Percentiles rank a stretch among this genome's conserved stretches.
Conservation (phyloP, 1,284 basidiomycete genomes). For the Malassezia japonica region DNA sequence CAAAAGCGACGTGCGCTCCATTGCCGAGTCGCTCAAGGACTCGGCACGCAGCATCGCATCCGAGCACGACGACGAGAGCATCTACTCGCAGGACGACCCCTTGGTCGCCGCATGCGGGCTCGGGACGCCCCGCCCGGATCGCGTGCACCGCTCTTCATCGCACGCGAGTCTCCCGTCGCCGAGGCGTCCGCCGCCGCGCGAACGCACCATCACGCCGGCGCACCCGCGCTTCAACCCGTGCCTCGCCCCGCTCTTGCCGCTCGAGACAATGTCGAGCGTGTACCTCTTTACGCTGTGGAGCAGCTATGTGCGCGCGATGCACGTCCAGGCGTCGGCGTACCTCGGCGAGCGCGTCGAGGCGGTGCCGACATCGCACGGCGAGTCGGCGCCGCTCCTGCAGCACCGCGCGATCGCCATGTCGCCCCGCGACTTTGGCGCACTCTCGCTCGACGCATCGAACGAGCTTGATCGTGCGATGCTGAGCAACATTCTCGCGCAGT, state of each 20-base stretch:
- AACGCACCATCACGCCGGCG: slow-evolving; percentile 8
- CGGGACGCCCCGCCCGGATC: neutral
- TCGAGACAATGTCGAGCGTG: slow-evolving; percentile 12
- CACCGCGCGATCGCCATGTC: neutral
- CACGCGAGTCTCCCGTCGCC: neutral
- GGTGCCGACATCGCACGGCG: neutral
- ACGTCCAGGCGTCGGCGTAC: slow-evolving; percentile 12
- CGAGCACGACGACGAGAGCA: neutral
- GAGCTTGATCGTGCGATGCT: neutral
- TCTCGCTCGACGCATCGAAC: neutral
- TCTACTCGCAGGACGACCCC: slow-evolving; percentile 5
- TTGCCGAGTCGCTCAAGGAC: slow-evolving; percentile 1
- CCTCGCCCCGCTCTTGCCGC: slow-evolving; percentile 1
- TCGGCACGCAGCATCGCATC: neutral
- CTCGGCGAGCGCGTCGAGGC: slow-evolving; percentile 1
- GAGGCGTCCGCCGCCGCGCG: neutral
- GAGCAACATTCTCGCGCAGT: neutral
- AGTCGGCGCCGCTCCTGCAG: neutral
- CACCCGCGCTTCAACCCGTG: slow-evolving; percentile 16
- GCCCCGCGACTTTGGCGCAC: neutral
- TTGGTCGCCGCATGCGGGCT: slow-evolving; percentile 12
- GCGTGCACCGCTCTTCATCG: neutral
- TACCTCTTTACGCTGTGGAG: slow-evolving; percentile 19
- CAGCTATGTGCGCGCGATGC: slow-evolving; percentile 15
- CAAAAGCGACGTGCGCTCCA: neutral